These are phyloP conservation scores for Debaryomyces tyrocola DNA, from an alignment of 805 yeast species.

Conservation along the genomic window DNA sequence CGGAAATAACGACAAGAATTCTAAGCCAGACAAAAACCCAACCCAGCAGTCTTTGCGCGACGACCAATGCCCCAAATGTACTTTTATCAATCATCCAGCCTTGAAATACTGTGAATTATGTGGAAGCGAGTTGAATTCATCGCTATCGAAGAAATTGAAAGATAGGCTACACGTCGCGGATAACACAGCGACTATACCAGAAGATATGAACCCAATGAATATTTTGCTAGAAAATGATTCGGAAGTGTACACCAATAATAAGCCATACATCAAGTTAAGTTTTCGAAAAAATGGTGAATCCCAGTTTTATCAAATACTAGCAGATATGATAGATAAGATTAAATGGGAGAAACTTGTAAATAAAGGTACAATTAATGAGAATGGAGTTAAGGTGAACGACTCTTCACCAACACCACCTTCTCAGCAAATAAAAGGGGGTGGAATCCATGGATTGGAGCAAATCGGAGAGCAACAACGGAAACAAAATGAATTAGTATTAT, in stretches of 20 bases:
- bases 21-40: not conserved
- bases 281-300: constrained; percentile 72
- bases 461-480: constrained; percentile 53
- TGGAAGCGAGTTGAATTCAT: constrained; percentile 49
- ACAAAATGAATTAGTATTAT: constrained; percentile 60
- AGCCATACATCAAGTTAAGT: constrained; percentile 61
- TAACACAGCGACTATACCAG: not conserved
- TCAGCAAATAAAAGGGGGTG: constrained; percentile 36
- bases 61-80: constrained; percentile 57
- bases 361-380: constrained; percentile 37
- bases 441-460: constrained; percentile 70
- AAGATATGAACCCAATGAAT: constrained; percentile 12
- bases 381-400: constrained; percentile 26
- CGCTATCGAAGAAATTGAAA: constrained; percentile 9
- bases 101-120: constrained; percentile 83
- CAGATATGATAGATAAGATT: constrained; percentile 43
- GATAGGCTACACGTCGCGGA: not conserved
- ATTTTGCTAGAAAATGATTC: constrained; percentile 17
- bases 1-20: constrained; percentile 2
- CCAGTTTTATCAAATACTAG: constrained; percentile 46
- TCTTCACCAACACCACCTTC: constrained; percentile 3
- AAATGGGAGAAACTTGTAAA: constrained; percentile 47
- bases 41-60: not conserved
- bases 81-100: constrained; percentile 82
- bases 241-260: constrained; percentile 32